Evolutionary conservation across 805 yeast species (phyloP).

Genomic region (Teunomyces atbi): DNA sequence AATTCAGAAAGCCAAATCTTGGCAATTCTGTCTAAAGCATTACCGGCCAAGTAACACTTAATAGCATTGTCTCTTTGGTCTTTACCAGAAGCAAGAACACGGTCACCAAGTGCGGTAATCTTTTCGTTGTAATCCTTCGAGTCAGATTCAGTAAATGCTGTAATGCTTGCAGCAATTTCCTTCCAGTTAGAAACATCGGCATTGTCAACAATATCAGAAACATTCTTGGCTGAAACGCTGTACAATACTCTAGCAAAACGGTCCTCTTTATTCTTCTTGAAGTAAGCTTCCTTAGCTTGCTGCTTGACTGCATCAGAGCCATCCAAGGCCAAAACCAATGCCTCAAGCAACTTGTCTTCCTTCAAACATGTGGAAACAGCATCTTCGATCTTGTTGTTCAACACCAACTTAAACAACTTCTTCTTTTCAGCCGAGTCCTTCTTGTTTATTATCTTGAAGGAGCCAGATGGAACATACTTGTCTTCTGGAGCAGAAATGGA

Average conservation of each 20-base stretch:
- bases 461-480: conserved; percentile 30
- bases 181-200: conserved; percentile 82
- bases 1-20: conserved; percentile 80
- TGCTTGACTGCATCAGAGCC: conserved; percentile 59
- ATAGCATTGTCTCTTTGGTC: conserved; percentile 70
- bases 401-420: conserved; percentile 43
- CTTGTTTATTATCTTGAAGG: conserved; percentile 41
- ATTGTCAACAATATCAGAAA: conserved; percentile 70
- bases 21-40: conserved; percentile 75
- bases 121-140: conserved; percentile 50
- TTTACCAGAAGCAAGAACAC: conserved; percentile 45
- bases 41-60: conserved; percentile 74
- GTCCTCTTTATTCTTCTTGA: conserved; percentile 52
- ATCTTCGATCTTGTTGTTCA: conserved; percentile 58
- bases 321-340: conserved; percentile 74
- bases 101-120: conserved; percentile 72
- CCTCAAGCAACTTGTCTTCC: conserved; percentile 67
- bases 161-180: conserved; percentile 67
- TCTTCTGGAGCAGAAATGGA: conserved; percentile 7
- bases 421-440: conserved; percentile 43
- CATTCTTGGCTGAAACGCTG: conserved; percentile 54
- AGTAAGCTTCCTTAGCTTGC: conserved; percentile 70
- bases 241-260: conserved; percentile 73
- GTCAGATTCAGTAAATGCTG: conserved; percentile 49
- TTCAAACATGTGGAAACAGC: conserved; percentile 71